Conservation (phyloP, 257 asterid genomes). For the Pogostemon cablin region DNA sequence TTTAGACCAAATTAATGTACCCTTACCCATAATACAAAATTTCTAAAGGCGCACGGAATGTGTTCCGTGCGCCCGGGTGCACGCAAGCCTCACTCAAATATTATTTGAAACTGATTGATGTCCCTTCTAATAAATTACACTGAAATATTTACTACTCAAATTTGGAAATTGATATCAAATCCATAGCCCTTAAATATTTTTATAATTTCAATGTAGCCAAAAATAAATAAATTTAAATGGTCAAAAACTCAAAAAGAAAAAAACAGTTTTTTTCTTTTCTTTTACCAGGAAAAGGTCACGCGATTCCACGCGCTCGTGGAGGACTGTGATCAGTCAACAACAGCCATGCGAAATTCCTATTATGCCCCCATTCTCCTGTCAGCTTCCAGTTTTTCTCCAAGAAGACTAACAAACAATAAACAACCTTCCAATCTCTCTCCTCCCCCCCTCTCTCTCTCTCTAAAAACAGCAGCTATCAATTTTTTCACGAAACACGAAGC, state of each 20-base stretch:
- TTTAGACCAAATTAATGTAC: no score
- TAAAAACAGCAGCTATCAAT: slow-evolving; percentile 28
- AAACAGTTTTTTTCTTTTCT: not conserved
- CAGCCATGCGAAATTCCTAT: not conserved
- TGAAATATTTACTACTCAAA: no score
- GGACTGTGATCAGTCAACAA: slow-evolving; percentile 2
- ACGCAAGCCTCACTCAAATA: no score
- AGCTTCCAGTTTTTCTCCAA: slow-evolving; percentile 30
- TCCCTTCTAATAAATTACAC: no score
- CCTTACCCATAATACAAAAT: no score
- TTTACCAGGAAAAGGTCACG: slow-evolving; percentile 6
- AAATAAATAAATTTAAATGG: not conserved
- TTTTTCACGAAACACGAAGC: slow-evolving; percentile 43
- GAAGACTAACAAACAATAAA: slow-evolving; percentile 22
- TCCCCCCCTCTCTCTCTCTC: slow-evolving; percentile 25
- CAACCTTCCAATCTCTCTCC: not conserved
- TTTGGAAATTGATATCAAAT: no score
- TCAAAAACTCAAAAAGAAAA: not conserved
- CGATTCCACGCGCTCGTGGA: slow-evolving; percentile 23
- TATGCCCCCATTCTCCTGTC: slow-evolving; percentile 17
- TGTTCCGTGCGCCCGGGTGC: no score
- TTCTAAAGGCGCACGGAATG: no score
- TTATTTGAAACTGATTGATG: no score
- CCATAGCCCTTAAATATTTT: no score
- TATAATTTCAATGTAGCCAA: no score